Conservation (phyloP, 1,284 basidiomycete genomes). For the Pseudozyma flocculosa region DNA sequence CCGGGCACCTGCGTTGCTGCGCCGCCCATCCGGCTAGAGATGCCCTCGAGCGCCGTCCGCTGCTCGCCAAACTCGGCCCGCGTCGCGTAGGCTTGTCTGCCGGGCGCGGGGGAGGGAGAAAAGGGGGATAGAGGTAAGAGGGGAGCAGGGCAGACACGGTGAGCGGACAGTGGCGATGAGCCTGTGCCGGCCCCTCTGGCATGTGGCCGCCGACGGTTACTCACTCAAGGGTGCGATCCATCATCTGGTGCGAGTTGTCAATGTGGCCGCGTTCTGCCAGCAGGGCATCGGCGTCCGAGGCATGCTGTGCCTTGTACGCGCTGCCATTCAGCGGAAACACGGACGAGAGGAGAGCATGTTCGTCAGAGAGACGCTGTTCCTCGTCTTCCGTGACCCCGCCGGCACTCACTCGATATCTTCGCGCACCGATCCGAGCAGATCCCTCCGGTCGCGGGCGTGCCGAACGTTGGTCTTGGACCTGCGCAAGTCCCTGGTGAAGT, state of each 20-base stretch:
- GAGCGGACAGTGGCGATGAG: too few relatives aligned
- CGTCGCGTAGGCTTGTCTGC: conserved; percentile 94
- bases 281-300: conserved; percentile 79
- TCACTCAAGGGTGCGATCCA: conserved; percentile 85
- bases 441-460: conserved; percentile 78
- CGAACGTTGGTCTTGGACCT: conserved; percentile 62
- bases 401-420: conserved; percentile 85
- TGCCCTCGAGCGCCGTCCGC: conserved; percentile 70
- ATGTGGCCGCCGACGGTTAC: conserved; percentile 3
- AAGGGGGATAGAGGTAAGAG: background rate
- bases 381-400: too few relatives aligned
- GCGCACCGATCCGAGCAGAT: conserved; percentile 83
- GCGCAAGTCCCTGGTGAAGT: conserved; percentile 73
- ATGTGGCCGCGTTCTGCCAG: conserved; percentile 83
- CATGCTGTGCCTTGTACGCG: conserved; percentile 71
- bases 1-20: conserved; percentile 80
- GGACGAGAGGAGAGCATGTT: too few relatives aligned
- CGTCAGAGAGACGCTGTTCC: too few relatives aligned
- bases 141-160: background rate
- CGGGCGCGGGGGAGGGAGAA: background rate
- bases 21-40: conserved; percentile 75
- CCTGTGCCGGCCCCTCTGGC: too few relatives aligned
- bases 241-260: conserved; percentile 90
- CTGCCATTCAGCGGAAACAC: background rate
- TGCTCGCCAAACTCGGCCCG: conserved; percentile 91